Conservation (phyloP, 139 green algal species). For the Picochlorum sp. region DNA sequence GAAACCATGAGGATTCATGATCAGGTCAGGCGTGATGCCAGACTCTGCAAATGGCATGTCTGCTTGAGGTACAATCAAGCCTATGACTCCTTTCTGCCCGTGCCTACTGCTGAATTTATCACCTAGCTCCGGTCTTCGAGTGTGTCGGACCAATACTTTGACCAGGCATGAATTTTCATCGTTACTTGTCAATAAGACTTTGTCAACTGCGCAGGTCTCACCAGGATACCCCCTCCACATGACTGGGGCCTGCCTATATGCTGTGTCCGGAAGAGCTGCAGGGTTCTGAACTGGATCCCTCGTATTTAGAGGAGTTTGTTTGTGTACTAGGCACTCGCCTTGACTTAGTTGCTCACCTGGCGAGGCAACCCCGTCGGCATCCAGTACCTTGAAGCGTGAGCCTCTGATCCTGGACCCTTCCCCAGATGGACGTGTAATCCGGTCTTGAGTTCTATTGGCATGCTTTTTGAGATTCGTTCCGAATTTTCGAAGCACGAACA, state of each 20-base stretch:
- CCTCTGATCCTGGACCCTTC: neutral
- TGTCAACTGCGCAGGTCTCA: constrained; percentile 81
- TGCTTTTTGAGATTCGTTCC: constrained; percentile 73
- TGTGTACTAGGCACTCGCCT: constrained; percentile 84
- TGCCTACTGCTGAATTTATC: constrained; percentile 95
- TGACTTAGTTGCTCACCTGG: constrained; percentile 73
- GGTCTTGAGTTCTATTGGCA: constrained; percentile 79
- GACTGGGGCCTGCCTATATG: constrained; percentile 40
- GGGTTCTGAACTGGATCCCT: constrained; percentile 49
- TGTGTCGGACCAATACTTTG: constrained; percentile 91
- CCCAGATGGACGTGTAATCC: constrained; percentile 46
- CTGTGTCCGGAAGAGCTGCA: constrained; percentile 49
- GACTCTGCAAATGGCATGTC: constrained; percentile 89
- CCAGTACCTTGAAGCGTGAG: constrained; percentile 55
- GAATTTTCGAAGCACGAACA: constrained; percentile 91
- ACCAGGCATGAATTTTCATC: constrained; percentile 79
- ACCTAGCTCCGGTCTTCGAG: constrained; percentile 85
- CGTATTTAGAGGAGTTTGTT: constrained; percentile 81
- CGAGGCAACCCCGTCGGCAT: constrained; percentile 77
- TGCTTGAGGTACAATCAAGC: constrained; percentile 78
- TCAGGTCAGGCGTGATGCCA: constrained; percentile 81
- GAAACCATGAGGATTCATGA: constrained; percentile 84
- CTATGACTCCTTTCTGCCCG: constrained; percentile 94
- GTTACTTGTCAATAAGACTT: constrained; percentile 91
- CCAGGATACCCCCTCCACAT: constrained; percentile 63